Evolutionary conservation across 345 rosid genomes (phyloP), one percentile per base, ranked within the genome.

Genomic region (Zanthoxylum bungeanum): DNA sequence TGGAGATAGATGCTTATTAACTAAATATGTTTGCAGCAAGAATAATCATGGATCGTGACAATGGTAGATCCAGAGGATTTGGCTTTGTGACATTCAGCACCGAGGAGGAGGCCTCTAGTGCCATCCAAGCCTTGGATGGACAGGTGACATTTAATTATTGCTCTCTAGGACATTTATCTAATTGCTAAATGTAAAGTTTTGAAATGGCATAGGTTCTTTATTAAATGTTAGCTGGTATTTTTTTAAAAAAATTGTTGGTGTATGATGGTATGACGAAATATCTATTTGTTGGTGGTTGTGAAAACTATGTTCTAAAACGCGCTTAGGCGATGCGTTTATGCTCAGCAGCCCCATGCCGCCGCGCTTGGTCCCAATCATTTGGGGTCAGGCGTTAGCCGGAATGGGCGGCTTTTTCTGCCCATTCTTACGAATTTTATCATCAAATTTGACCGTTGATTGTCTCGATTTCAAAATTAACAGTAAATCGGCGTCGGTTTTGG

Each of bases 81-180:
- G 98, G 93, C 21, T 94, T 90, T 74, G 73, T 94, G 50, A 95
- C 96, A 30, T 95, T 69, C 73, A 78, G 82, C 4, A 77, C 89
- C 40, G 56, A 69, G 1, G 98, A 90, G 77, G 97, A 83, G 49
- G 99, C 99, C n/a, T 84, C 93, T 31, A 80, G 83, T 83, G 97
- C 99, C 69, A 77, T 92, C 50, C 99, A 95, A 74, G 99, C 97
- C 67, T 75, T 92, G 89, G 98, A 95, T 83, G 99, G 98, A 27
- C 89, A 85, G 97, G 99, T 95, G 82, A 65, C 56, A 28, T 65
- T 59, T 12, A 65, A 64, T 28, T 39, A 25, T 58, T 42, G 25
- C 5, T 33, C 49, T 58, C 4, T 42, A 22, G 31, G 21, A 21
- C 25, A 69, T 25, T 36, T 12, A 31, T 7, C 14, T 70, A 25